Evolutionary conservation across 257 asterid species (phyloP).

Genomic region (Ajuga chamaepitys): DNA sequence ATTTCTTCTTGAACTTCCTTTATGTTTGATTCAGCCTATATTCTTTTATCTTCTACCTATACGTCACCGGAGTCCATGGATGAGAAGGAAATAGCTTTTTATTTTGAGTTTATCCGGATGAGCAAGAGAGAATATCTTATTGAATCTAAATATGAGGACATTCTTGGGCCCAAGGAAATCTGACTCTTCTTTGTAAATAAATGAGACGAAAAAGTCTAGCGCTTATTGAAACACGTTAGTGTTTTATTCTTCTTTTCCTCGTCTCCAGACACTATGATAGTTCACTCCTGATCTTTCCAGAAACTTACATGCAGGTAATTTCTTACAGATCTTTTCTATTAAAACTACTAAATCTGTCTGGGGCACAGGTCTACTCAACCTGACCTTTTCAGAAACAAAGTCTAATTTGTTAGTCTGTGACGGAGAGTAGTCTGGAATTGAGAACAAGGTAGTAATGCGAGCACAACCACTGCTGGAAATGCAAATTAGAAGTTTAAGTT

Average conservation of each 20-base stretch:
- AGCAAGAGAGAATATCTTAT: not conserved
- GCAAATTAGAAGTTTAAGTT: no score
- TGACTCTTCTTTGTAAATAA: not conserved
- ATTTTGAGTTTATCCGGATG: conserved; percentile 2
- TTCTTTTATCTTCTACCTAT: not conserved
- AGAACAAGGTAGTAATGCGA: no score
- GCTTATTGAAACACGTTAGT: not conserved
- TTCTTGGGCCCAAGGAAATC: not conserved
- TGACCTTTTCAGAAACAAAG: no score
- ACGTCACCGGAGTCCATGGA: not conserved
- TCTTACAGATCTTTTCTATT: no score
- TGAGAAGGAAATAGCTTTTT: not conserved
- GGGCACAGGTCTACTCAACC: no score
- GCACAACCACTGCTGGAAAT: no score
- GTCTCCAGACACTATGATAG: not conserved
- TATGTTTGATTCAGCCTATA: not conserved
- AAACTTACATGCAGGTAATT: no score
- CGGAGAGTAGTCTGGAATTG: no score
- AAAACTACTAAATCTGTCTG: no score
- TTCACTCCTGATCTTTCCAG: no score
- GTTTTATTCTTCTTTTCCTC: not conserved
- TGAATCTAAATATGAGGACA: not conserved
- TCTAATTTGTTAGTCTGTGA: no score
- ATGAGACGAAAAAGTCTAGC: not conserved
- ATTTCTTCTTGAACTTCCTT: conserved; percentile 3